Percentiles rank a stretch among this genome's conserved stretches.
These are phyloP conservation scores for Lotus japonicus DNA, from an alignment of 306 rosid genomes.

Conservation along the genomic window DNA sequence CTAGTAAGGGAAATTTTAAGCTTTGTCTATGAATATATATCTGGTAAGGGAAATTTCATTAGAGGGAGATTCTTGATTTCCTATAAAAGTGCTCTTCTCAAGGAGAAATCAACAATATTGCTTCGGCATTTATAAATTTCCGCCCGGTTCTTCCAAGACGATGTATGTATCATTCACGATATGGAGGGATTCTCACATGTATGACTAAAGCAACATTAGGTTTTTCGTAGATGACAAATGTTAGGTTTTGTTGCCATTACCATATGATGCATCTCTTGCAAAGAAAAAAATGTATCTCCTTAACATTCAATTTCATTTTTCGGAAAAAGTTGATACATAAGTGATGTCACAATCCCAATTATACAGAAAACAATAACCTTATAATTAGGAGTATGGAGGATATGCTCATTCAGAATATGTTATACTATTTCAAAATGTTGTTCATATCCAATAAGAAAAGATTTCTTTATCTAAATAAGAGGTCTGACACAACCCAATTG, in stretches of 20 bases:
- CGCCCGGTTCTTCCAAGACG: slow-evolving; percentile 97
- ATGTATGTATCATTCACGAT: slow-evolving; percentile 81
- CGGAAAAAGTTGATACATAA: slow-evolving; percentile 60
- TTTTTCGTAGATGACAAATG: too few species aligned
- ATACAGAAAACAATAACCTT: slow-evolving; percentile 94
- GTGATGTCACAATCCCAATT: slow-evolving; percentile 80
- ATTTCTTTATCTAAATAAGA: slow-evolving; percentile 71
- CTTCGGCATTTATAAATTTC: slow-evolving; percentile 77
- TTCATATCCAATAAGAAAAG: slow-evolving; percentile 62
- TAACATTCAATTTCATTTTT: slow-evolving; percentile 84
- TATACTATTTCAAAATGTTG: slow-evolving; percentile 64
- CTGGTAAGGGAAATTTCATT: slow-evolving; percentile 48
- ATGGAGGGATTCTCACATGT: slow-evolving; percentile 88
- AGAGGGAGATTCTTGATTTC: slow-evolving; percentile 80
- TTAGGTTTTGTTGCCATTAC: too few species aligned
- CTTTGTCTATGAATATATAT: slow-evolving; percentile 42
- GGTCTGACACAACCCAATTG: slow-evolving; percentile 73
- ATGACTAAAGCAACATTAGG: slow-evolving; percentile 90
- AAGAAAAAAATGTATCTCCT: too few species aligned
- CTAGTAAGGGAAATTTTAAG: too few species aligned
- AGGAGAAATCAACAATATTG: slow-evolving; percentile 76
- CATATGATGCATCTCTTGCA: too few species aligned
- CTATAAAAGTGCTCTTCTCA: slow-evolving; percentile 84
- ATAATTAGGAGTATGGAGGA: slow-evolving; percentile 59
- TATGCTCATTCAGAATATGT: slow-evolving; percentile 72